phyloP scores from a whole-genome alignment of 805 yeast genomes.

The Yamadazyma takamatsuzukensis region DNA sequence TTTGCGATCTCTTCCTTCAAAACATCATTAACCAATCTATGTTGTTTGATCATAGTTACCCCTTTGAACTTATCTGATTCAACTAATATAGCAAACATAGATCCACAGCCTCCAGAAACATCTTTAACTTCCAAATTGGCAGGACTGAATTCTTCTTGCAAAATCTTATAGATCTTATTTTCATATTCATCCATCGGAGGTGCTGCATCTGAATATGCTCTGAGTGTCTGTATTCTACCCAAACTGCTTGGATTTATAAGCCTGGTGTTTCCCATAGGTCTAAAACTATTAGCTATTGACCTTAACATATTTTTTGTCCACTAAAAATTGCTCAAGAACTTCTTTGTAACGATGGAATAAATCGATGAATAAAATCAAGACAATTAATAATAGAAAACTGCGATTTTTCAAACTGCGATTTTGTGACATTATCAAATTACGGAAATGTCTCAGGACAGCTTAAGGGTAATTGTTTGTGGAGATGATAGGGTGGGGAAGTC shows the following conservation, averaged over 20 bases:
- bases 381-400: no score
- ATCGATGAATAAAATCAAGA: no score
- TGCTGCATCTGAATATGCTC: conserved; percentile 9
- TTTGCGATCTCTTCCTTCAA: conserved; percentile 79
- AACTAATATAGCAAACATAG: conserved; percentile 89
- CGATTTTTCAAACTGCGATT: no score
- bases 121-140: conserved; percentile 64
- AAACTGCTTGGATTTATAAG: neutral
- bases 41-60: conserved; percentile 83
- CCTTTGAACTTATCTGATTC: conserved; percentile 76
- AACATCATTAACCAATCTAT: conserved; percentile 77
- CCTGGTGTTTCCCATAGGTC: no score
- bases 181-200: conserved; percentile 56
- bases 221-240: neutral
- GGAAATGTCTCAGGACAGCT: conserved; percentile 25
- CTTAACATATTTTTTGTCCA: no score
- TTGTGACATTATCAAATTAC: no score
- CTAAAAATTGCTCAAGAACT: no score
- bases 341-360: no score
- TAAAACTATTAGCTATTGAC: no score
- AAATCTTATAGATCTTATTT: conserved; percentile 52
- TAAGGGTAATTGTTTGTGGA: conserved; percentile 88
- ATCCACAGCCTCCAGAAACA: conserved; percentile 93
- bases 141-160: conserved; percentile 59
- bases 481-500: conserved; percentile 91